phyloP scores from a whole-genome alignment of 73 alveolate genomes.

The Tetrahymena thermophila region DNA sequence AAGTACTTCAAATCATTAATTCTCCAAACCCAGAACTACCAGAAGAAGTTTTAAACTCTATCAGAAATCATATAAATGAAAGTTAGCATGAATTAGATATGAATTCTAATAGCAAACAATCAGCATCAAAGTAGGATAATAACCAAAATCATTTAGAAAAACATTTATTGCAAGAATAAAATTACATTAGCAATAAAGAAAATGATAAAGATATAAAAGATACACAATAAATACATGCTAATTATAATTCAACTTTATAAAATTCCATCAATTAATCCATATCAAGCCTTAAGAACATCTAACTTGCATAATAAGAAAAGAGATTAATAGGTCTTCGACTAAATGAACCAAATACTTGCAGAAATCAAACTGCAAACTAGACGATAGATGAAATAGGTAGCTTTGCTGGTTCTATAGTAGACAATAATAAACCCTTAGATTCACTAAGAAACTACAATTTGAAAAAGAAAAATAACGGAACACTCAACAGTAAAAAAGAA shows the following conservation, averaged over 20 bases:
- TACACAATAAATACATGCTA: neutral
- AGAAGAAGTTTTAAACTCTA: conserved; percentile 55
- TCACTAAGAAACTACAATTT: neutral
- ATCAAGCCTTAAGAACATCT: neutral
- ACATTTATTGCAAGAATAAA: neutral
- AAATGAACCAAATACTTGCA: neutral
- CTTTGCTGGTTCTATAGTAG: neutral
- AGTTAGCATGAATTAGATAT: conserved; percentile 3
- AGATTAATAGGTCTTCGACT: neutral
- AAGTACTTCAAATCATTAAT: conserved; percentile 15
- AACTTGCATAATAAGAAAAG: neutral
- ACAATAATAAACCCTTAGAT: neutral
- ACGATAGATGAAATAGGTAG: neutral
- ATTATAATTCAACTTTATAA: neutral
- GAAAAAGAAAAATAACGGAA: neutral
- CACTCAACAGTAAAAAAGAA: neutral
- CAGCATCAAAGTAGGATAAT: neutral
- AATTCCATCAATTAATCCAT: neutral
- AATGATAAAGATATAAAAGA: conserved; percentile 14
- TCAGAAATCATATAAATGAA: conserved; percentile 46
- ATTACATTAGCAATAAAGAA: conserved; percentile 8
- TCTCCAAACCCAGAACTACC: conserved; percentile 32
- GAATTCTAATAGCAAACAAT: conserved; percentile 11
- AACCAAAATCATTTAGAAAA: conserved; percentile 7
- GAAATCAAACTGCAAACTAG: neutral